These are phyloP conservation scores for Ophioceras dolichostomum DNA, from an alignment of 2,329 filamentous ascomycete genomes.

Conservation along the genomic window DNA sequence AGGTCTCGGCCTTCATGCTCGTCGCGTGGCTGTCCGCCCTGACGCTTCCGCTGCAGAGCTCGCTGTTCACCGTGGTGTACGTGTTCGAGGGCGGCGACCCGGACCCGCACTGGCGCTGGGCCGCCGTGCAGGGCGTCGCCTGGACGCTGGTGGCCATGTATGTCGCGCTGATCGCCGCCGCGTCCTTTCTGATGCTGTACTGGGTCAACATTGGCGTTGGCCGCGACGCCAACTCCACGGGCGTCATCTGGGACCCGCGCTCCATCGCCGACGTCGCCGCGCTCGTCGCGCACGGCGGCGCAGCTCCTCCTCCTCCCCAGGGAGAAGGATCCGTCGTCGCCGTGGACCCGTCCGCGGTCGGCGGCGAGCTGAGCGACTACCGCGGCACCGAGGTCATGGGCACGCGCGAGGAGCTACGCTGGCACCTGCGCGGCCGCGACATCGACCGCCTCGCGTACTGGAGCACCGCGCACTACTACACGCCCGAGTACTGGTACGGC, in stretches of 20 bases:
- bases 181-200: conserved; percentile 47
- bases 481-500: conserved; percentile 61
- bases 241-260: conserved; percentile 73
- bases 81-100: too few species aligned
- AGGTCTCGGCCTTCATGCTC: conserved; percentile 53
- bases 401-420: conserved; percentile 46
- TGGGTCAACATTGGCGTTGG: conserved; percentile 52
- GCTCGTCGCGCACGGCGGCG: conserved; percentile 54
- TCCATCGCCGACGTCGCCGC: conserved; percentile 72
- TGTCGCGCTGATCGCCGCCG: conserved; percentile 46
- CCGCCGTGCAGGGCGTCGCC: conserved; percentile 61
- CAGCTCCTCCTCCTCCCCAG: too few species aligned
- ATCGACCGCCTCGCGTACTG: not conserved
- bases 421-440: conserved; percentile 72
- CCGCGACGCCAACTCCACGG: conserved; percentile 39
- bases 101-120: conserved; percentile 60
- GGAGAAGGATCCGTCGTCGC: too few species aligned
- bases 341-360: too few species aligned
- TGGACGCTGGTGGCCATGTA: conserved; percentile 73
- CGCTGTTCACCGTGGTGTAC: conserved; percentile 55
- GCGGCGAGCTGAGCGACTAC: conserved; percentile 45
- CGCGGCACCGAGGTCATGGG: conserved; percentile 40
- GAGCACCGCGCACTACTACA: conserved; percentile 28
- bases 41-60: conserved; percentile 69
- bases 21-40: conserved; percentile 70